These are phyloP conservation scores for Skeletonema tropicum DNA, from an alignment of 108 stramenopile genomes.

Conservation along the genomic window DNA sequence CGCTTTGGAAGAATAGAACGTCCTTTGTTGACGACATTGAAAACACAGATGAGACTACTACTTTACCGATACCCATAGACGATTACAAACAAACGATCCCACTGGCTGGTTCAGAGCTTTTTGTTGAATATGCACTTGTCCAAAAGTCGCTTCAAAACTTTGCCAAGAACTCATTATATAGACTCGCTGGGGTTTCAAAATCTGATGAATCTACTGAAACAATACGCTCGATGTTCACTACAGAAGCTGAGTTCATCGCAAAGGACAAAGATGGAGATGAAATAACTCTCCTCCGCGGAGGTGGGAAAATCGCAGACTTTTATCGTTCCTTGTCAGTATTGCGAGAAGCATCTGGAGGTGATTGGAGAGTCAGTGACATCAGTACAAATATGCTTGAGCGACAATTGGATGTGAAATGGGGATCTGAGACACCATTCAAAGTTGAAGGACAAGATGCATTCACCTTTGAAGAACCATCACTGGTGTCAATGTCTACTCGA, in stretches of 20 bases:
- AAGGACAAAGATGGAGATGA: constrained; percentile 2
- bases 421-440: constrained; percentile 37
- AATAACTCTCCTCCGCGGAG: constrained; percentile 33
- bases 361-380: constrained; percentile 26
- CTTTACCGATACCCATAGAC: constrained; percentile 13
- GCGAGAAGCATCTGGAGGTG: constrained; percentile 28
- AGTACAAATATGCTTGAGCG: constrained; percentile 8
- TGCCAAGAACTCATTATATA: constrained; percentile 17
- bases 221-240: constrained; percentile 37
- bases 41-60: background rate
- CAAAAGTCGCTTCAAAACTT: constrained; percentile 26
- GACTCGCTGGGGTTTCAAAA: constrained; percentile 24
- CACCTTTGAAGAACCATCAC: constrained; percentile 23
- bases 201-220: background rate
- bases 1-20: constrained; percentile 18
- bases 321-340: constrained; percentile 35
- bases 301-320: constrained; percentile 42
- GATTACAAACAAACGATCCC: constrained; percentile 17
- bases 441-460: constrained; percentile 43
- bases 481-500: constrained; percentile 13
- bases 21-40: background rate
- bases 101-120: constrained; percentile 26
- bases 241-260: constrained; percentile 20
- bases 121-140: constrained; percentile 42
- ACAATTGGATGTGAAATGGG: constrained; percentile 29